Evolutionary conservation across 495 filamentous ascomycete genomes (phyloP), one percentile per base, ranked within the genome.

Genomic region (Penicillium canariense): DNA sequence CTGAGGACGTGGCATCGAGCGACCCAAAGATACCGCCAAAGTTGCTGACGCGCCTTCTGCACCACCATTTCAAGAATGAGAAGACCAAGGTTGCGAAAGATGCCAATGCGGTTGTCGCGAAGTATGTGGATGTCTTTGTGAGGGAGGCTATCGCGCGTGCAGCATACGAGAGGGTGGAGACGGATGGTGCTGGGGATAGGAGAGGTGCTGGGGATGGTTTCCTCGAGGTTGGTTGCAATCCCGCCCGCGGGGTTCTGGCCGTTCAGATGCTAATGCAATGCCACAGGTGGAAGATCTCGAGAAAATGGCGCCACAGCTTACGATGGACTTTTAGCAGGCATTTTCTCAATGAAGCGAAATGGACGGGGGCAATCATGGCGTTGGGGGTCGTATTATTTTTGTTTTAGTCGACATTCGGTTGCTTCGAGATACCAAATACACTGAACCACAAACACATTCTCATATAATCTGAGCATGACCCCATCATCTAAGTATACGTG

Each of bases 91-190:
- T 97, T 32, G 83, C 84, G 3, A 87, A 85, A 62, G 88, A 91
- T 45, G 95, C 94, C 15, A 85, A 91, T 66, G 75, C 71, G 12
- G 84, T 91, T 6, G 81, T 94, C 27, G 89, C 82, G 3, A 90
- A 87, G 73, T 97, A 97, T 65, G 81, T 96, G 65, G 90, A 96
- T 74, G 84, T 88, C 11, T 98, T 96, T 77, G 89, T 97, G 52
- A 79, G 88, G 57, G 94, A 98, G 74, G 91, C 91, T 26, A 83
- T 98, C 62, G 91, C 91, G 25, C 67, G 94, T 68, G 87, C 89
- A 34, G 85, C 84, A 7, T 83, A 80, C 54, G 88, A 89, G 76
- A 84, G 84, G 64, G 72, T 73, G 38, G 78, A 81, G 56, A 74
- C 62, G 7, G 65, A 58, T 27, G 66, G 56, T 27, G 59, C 56